Conservation (phyloP, 2,329 filamentous ascomycete genomes). For the Eutypa lata region DNA sequence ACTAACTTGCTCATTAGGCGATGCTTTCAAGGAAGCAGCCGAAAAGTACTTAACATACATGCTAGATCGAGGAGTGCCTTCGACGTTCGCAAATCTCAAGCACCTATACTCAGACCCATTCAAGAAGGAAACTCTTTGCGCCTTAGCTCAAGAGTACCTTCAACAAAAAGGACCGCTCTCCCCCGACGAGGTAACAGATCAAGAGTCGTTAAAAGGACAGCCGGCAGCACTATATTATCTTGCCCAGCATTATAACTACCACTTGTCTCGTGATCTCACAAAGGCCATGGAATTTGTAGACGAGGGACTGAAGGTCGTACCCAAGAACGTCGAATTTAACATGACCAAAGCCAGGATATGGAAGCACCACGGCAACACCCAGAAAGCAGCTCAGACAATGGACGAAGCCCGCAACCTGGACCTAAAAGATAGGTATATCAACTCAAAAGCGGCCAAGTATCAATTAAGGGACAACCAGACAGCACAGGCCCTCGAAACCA, state of each 20-base stretch:
- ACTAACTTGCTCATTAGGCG: slow-evolving; percentile 44
- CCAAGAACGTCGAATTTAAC: slow-evolving; percentile 82
- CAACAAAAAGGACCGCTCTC: slow-evolving; percentile 43
- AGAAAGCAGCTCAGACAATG: slow-evolving; percentile 83
- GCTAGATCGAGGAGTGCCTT: slow-evolving; percentile 90
- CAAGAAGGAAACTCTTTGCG: slow-evolving; percentile 75
- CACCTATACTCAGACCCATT: slow-evolving; percentile 75
- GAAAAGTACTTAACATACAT: slow-evolving; percentile 78
- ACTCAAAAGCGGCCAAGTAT: slow-evolving; percentile 97
- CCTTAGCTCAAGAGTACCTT: slow-evolving; percentile 76
- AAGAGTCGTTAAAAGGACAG: slow-evolving; percentile 56
- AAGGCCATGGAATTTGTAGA: slow-evolving; percentile 83
- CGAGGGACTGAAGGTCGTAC: slow-evolving; percentile 74
- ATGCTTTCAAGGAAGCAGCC: slow-evolving; percentile 75
- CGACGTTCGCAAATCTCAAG: slow-evolving; percentile 95
- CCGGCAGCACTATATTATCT: slow-evolving; percentile 87
- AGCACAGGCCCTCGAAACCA: slow-evolving; percentile 79
- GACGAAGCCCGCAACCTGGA: slow-evolving; percentile 82
- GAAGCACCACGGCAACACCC: slow-evolving; percentile 81
- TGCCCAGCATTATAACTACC: slow-evolving; percentile 95
- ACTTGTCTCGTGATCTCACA: slow-evolving; percentile 75
- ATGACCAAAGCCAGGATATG: slow-evolving; percentile 94
- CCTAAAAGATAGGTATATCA: slow-evolving; percentile 92
- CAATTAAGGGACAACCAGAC: slow-evolving; percentile 90
- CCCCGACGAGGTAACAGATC: slow-evolving; percentile 45